Base-by-base conservation (phyloP, 768 basidiomycete species). In the Boletus sp. region DNA sequence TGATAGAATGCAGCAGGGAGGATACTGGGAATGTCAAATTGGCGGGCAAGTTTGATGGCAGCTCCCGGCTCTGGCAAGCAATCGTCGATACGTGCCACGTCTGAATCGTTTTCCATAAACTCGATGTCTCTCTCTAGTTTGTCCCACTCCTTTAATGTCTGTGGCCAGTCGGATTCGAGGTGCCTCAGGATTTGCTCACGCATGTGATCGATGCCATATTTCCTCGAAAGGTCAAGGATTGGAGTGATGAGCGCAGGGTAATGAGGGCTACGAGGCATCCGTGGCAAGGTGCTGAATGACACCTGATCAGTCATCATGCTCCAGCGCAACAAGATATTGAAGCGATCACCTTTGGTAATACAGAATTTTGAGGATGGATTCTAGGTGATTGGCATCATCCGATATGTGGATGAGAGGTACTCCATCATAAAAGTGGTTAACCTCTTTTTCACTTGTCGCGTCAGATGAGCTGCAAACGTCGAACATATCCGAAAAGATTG, bases 1-100 rank as follows among this genome's bases (percentile, higher is more conserved):
- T 78, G 78, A 65, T 83, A 82, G 62, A 75, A 81, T 0, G 77
- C 76, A 59, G 80, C 80, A 0, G 81, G 82, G 4, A 83, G 71
- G 18, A 78, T 65, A 17, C 71, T 66, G 17, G 69, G 72, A 15
- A 81, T 64, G 52, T 73, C 67, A 48, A 70, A 77, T 35, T 74
- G 71, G 45, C 72, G 74, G 0, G 78, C 80, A 35, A 83, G 75
- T 35, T 67, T 55, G 50, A 82, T 78, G 7, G 77, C 73, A 15
- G 68, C 40, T 2, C 42, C 66, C 1, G 71, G 70, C 37, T 71
- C 65, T 5, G 61, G 63, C 7, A 59, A 36, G 29, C 17, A 15
- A 35, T 63, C 57, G 12, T 59, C 62, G 14, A 55, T 24, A 29
- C 28, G 20, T 20, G 9, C 33, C 7, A 6, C 3, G 4, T 7